These are phyloP conservation scores for Neurospora intermedia DNA, from an alignment of 495 filamentous ascomycete species.

Conservation along the genomic window DNA sequence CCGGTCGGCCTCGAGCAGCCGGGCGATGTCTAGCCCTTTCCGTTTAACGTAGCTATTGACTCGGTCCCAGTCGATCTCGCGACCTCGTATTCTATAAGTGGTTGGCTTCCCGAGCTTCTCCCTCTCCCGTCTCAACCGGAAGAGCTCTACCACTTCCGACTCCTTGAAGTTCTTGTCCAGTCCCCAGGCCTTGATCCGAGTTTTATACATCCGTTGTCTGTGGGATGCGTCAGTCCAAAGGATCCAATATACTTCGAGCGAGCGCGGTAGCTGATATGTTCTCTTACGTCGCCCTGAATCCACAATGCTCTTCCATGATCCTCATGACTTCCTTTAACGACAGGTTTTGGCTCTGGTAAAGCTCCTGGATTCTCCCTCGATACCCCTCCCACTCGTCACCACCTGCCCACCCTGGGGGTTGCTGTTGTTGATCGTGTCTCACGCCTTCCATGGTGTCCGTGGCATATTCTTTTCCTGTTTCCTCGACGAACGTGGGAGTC, in stretches of 20 bases:
- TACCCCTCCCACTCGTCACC: constrained; percentile 14
- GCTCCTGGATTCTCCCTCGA: constrained; percentile 17
- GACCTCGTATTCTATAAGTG: constrained; percentile 17
- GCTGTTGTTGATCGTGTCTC: neutral
- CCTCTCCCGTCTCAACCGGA: constrained; percentile 17
- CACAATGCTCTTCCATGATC: constrained; percentile 23
- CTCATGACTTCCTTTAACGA: constrained; percentile 25
- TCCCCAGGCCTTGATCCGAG: constrained; percentile 24
- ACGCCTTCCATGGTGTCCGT: neutral
- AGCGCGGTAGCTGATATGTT: neutral
- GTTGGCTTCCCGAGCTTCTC: constrained; percentile 18
- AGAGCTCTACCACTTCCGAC: constrained; percentile 20
- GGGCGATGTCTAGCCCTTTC: constrained; percentile 16
- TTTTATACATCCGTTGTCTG: constrained; percentile 29
- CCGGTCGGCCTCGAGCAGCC: constrained; percentile 5
- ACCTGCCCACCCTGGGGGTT: constrained; percentile 8
- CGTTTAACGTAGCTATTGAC: constrained; percentile 19
- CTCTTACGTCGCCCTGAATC: constrained; percentile 25
- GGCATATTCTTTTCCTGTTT: neutral
- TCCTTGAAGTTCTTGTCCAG: constrained; percentile 29
- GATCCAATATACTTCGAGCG: constrained; percentile 8
- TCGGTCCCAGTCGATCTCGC: constrained; percentile 19
- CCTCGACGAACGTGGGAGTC: neutral
- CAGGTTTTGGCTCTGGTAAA: constrained; percentile 25
- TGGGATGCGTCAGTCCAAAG: neutral